Evolutionary conservation across 2,329 filamentous ascomycete genomes (phyloP).

Genomic region (Aspergillus novoparasiticus): DNA sequence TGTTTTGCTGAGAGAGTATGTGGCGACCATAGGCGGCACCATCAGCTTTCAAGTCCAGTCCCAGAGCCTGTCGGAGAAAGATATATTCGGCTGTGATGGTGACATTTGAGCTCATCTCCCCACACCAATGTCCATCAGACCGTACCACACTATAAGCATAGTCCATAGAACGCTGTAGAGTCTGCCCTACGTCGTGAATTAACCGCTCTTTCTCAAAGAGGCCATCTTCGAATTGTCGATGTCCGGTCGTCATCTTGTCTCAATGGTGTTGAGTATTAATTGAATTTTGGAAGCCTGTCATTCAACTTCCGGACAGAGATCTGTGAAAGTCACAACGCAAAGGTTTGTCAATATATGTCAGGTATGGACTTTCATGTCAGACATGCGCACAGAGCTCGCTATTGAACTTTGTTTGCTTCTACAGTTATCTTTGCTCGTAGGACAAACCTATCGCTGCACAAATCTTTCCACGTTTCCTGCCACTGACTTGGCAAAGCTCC

Average conservation of each 20-base stretch:
- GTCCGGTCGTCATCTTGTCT: not conserved
- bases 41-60: slow-evolving; percentile 20
- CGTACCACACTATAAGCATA: not conserved
- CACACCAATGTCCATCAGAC: slow-evolving; percentile 30
- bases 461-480: no score
- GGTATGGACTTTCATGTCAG: no score
- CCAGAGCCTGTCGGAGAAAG: slow-evolving; percentile 26
- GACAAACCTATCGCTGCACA: no score
- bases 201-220: not conserved
- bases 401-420: no score
- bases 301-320: no score
- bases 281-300: no score
- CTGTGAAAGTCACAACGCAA: no score
- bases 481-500: no score
- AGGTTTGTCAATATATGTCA: no score
- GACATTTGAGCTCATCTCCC: slow-evolving; percentile 25
- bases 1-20: slow-evolving; percentile 25
- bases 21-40: slow-evolving; percentile 10
- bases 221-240: not conserved
- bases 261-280: no score
- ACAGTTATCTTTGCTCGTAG: no score
- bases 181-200: not conserved
- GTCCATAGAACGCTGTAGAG: not conserved
- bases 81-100: slow-evolving; percentile 33
- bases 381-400: no score